phyloP scores from a whole-genome alignment of 305 asterid genomes.

The Ilex paraguariensis region DNA sequence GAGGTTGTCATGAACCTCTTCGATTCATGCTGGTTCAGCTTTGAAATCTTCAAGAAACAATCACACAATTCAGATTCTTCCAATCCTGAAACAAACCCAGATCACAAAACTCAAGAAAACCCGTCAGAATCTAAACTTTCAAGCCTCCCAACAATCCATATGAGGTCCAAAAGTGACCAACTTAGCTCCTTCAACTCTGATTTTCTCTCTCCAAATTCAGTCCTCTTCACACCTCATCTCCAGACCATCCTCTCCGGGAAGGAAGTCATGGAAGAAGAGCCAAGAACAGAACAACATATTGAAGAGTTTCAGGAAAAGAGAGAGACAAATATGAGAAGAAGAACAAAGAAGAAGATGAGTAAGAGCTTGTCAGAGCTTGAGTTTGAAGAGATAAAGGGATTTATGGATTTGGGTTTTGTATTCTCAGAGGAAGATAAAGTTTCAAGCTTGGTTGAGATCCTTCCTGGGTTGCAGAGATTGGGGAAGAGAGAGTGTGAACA shows the following conservation, averaged over 20 bases:
- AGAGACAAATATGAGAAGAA: background rate
- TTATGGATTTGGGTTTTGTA: slow-evolving; percentile 55
- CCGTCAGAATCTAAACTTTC: slow-evolving; percentile 1
- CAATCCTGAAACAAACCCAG: background rate
- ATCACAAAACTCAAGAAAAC: slow-evolving; percentile 3
- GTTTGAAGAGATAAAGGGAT: slow-evolving; percentile 53
- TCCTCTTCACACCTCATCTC: slow-evolving; percentile 15
- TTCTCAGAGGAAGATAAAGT: slow-evolving; percentile 41
- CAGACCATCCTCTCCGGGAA: slow-evolving; percentile 5
- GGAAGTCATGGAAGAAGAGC: background rate
- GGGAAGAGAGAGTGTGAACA: slow-evolving; percentile 2
- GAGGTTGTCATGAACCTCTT: slow-evolving; percentile 24
- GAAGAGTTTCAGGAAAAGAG: background rate
- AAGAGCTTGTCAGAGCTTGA: slow-evolving; percentile 54
- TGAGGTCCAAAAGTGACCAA: slow-evolving; percentile 16
- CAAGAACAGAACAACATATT: slow-evolving; percentile 7
- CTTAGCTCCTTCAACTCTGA: slow-evolving; percentile 12
- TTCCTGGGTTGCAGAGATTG: slow-evolving; percentile 48
- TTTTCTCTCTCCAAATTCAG: slow-evolving; percentile 29
- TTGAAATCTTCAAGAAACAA: slow-evolving; percentile 19
- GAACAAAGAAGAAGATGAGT: slow-evolving; percentile 10
- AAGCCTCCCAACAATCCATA: slow-evolving; percentile 12
- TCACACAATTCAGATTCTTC: slow-evolving; percentile 10
- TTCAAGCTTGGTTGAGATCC: slow-evolving; percentile 26
- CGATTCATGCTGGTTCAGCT: slow-evolving; percentile 30